Conservation (phyloP, 2,329 filamentous ascomycete species). For the Zalaria obscura region DNA sequence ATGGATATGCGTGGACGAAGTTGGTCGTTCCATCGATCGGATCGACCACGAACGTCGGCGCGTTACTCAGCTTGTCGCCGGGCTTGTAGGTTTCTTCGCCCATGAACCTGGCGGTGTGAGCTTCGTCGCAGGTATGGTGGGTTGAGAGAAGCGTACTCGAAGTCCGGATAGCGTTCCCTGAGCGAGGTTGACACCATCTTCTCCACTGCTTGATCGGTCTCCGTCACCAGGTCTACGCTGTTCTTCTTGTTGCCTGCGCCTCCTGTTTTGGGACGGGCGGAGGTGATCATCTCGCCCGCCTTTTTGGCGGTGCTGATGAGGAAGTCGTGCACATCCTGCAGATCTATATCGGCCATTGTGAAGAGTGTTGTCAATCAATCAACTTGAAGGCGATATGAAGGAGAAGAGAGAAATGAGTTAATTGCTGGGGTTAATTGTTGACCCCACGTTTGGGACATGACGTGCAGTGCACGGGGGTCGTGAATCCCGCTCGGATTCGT, state of each 20-base stretch:
- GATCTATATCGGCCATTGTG: conserved; percentile 15
- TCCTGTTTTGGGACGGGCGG: conserved; percentile 27
- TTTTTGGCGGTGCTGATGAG: conserved; percentile 30
- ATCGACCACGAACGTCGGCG: conserved; percentile 67
- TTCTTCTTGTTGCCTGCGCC: conserved; percentile 34
- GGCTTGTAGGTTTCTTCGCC: conserved; percentile 65
- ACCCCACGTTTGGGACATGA: too few relatives aligned
- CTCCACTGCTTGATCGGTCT: conserved; percentile 49
- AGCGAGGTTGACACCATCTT: conserved; percentile 39
- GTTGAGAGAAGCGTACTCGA: conserved; percentile 23
- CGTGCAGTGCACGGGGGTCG: too few relatives aligned
- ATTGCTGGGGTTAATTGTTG: too few relatives aligned
- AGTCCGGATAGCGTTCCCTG: conserved; percentile 36
- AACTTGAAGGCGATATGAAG: too few relatives aligned
- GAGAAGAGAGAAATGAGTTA: too few relatives aligned
- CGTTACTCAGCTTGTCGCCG: conserved; percentile 45
- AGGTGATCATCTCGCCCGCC: conserved; percentile 31
- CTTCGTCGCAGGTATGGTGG: background rate
- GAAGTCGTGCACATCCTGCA: conserved; percentile 34
- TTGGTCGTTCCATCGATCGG: conserved; percentile 75
- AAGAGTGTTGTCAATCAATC: background rate
- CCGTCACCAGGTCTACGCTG: conserved; percentile 47
- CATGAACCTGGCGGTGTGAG: conserved; percentile 38
- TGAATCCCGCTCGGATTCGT: too few relatives aligned
- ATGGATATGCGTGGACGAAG: conserved; percentile 63